These are phyloP conservation scores for Rubia balearica DNA, from an alignment of 305 asterid species.

Conservation along the genomic window DNA sequence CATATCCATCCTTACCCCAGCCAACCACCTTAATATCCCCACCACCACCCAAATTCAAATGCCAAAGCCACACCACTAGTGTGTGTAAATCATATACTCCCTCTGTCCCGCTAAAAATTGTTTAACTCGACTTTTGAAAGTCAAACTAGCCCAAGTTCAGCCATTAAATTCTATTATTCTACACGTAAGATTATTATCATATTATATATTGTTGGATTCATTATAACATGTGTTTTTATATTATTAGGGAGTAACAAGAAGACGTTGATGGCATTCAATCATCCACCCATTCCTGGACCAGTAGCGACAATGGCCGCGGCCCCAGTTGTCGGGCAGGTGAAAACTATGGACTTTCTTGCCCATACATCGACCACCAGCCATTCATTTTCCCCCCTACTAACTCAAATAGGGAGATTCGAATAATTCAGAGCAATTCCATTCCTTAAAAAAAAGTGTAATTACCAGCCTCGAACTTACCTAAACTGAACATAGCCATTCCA, in stretches of 20 bases:
- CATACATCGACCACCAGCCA: slow-evolving; percentile 5
- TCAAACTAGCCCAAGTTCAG: too few species aligned
- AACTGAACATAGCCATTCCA: slow-evolving; percentile 99
- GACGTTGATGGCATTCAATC: slow-evolving; percentile 15
- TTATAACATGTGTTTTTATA: too few species aligned
- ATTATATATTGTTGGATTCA: too few species aligned
- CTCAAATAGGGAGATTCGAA: not conserved
- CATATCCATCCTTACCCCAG: not conserved
- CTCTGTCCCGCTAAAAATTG: too few species aligned
- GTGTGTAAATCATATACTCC: slow-evolving; percentile 10
- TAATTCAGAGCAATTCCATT: not conserved
- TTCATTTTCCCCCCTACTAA: not conserved
- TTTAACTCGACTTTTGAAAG: too few species aligned
- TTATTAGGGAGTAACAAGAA: too few species aligned
- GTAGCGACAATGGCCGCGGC: slow-evolving; percentile 26
- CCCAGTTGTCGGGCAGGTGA: slow-evolving; percentile 28
- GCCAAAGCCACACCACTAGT: slow-evolving; percentile 4
- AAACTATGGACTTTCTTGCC: slow-evolving; percentile 2
- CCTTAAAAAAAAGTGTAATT: not conserved
- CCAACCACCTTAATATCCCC: slow-evolving; percentile 23
- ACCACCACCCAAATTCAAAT: not conserved
- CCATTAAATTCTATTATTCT: too few species aligned
- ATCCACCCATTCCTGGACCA: slow-evolving; percentile 26
- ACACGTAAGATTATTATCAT: too few species aligned
- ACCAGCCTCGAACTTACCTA: slow-evolving; percentile 42